Conservation (phyloP, 1,139 yeast species). For the Saccharomyces pastorianus region DNA sequence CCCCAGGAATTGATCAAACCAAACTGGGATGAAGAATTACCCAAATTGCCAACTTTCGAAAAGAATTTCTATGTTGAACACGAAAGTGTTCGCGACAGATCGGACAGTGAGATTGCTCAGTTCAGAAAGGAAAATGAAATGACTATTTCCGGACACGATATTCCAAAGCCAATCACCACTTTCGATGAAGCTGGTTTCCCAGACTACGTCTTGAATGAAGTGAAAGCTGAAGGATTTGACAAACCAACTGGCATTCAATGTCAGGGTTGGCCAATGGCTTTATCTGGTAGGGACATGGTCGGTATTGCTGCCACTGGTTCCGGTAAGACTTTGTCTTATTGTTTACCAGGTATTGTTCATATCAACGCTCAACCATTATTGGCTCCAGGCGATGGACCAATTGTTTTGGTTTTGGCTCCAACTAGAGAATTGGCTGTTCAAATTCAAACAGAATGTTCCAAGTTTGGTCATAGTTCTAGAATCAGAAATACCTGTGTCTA, state of each 20-base stretch:
- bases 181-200: constrained; percentile 98
- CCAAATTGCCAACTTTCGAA: constrained; percentile 77
- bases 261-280: constrained; percentile 99
- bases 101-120: constrained; percentile 58
- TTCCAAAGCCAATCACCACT: constrained; percentile 87
- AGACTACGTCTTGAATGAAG: constrained; percentile 80
- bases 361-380: constrained; percentile 95
- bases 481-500: constrained; percentile 96
- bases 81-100: constrained; percentile 65
- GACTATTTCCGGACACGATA: constrained; percentile 74
- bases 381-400: constrained; percentile 93
- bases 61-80: constrained; percentile 90
- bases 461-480: constrained; percentile 85
- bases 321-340: constrained; percentile 94
- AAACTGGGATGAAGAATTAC: constrained; percentile 59
- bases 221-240: constrained; percentile 86
- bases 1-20: constrained; percentile 50
- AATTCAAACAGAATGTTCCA: constrained; percentile 91
- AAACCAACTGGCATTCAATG: constrained; percentile 94
- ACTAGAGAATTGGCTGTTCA: constrained; percentile 98
- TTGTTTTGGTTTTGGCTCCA: constrained; percentile 92
- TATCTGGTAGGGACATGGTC: constrained; percentile 96
- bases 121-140: constrained; percentile 82
- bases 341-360: constrained; percentile 94
- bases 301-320: constrained; percentile 99